Conservation (phyloP, 2,329 filamentous ascomycete genomes). For the Xylaria sp. region DNA sequence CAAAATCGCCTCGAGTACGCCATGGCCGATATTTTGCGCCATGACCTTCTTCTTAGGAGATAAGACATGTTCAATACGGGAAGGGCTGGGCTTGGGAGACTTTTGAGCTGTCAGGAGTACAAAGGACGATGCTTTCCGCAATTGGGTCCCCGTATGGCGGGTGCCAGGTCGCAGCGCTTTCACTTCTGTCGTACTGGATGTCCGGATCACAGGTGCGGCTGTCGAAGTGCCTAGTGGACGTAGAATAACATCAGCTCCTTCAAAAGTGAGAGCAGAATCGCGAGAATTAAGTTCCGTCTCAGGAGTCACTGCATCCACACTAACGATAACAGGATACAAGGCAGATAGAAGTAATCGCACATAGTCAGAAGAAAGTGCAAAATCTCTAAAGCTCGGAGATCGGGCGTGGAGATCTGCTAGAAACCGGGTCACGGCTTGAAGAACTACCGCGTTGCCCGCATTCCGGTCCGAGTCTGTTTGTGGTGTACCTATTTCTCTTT, state of each 20-base stretch:
- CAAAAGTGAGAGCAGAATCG: conserved; percentile 83
- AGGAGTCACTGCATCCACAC: conserved; percentile 82
- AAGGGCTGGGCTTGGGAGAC: conserved; percentile 67
- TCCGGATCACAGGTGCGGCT: conserved; percentile 77
- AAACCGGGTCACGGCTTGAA: conserved; percentile 83
- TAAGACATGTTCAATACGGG: conserved; percentile 72
- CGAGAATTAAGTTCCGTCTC: conserved; percentile 88
- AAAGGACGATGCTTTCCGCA: conserved; percentile 89
- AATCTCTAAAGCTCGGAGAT: conserved; percentile 83
- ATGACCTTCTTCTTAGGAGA: conserved; percentile 66
- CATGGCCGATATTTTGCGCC: conserved; percentile 68
- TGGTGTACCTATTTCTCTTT: conserved; percentile 50
- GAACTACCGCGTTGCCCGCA: conserved; percentile 69
- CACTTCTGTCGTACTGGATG: conserved; percentile 67
- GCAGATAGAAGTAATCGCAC: conserved; percentile 81
- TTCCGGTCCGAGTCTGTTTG: conserved; percentile 61
- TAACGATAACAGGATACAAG: conserved; percentile 88
- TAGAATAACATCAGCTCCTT: conserved; percentile 86
- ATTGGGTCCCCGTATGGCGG: conserved; percentile 65
- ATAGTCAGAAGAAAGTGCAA: conserved; percentile 82
- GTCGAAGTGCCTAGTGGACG: conserved; percentile 72
- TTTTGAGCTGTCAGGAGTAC: conserved; percentile 83
- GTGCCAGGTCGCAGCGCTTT: conserved; percentile 54
- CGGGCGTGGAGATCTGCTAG: conserved; percentile 80
- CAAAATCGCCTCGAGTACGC: conserved; percentile 79